phyloP scores from a whole-genome alignment of 225 moss, liverwort and hornwort genomes.

The Neckera pumila region DNA sequence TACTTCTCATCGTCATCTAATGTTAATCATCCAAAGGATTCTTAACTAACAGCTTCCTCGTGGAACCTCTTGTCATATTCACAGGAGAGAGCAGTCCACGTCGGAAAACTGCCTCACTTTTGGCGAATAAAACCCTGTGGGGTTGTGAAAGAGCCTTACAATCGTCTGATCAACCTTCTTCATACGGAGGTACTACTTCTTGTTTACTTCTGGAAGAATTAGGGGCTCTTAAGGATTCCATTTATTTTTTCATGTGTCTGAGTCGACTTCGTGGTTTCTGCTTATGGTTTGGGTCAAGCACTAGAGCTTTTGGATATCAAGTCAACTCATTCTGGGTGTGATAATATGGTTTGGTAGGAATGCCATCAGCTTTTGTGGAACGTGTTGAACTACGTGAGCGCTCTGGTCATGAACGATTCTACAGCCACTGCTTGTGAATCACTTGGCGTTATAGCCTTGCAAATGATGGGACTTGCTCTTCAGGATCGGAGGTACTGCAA shows the following conservation, averaged over 20 bases:
- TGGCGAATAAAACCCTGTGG: constrained; percentile 37
- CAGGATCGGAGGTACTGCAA: constrained; percentile 53
- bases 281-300: not conserved
- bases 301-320: not conserved
- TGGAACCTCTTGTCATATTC: not conserved
- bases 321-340: not conserved
- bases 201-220: not conserved
- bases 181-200: constrained; percentile 37
- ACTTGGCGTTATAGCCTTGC: constrained; percentile 82
- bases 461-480: constrained; percentile 78
- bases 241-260: not conserved
- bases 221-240: not conserved
- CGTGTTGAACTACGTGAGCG: constrained; percentile 67
- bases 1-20: not conserved
- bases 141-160: constrained; percentile 29
- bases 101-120: constrained; percentile 42
- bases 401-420: constrained; percentile 57
- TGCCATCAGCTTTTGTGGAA: constrained; percentile 96
- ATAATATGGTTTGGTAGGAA: constrained; percentile 38
- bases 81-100: constrained; percentile 51
- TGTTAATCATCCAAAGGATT: not conserved
- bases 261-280: not conserved
- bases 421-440: constrained; percentile 85
- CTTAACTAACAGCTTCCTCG: not conserved
- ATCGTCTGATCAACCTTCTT: constrained; percentile 50